These are phyloP conservation scores for Phytopythium delawarense DNA, from an alignment of 352 stramenopile genomes.

Conservation along the genomic window DNA sequence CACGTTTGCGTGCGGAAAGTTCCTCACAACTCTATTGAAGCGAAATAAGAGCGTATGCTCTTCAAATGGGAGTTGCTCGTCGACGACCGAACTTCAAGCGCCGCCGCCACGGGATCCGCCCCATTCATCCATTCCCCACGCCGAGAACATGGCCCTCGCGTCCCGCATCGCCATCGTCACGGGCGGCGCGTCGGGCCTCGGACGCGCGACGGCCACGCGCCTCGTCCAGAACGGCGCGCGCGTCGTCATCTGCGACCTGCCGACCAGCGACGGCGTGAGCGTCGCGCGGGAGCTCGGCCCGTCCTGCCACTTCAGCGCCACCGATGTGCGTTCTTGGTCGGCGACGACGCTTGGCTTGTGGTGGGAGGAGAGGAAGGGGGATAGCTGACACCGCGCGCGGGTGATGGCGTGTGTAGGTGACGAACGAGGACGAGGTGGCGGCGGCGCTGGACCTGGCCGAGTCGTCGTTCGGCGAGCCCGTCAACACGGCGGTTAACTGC, in stretches of 20 bases:
- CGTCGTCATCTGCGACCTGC: slow-evolving; percentile 92
- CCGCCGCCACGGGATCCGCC: neutral
- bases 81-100: slow-evolving; percentile 3
- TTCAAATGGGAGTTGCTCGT: neutral
- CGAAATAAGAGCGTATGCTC: neutral
- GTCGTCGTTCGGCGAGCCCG: slow-evolving; percentile 86
- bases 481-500: slow-evolving; percentile 96
- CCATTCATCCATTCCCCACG: neutral
- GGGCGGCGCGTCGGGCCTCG: slow-evolving; percentile 92
- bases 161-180: slow-evolving; percentile 88
- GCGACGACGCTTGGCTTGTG: neutral
- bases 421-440: slow-evolving; percentile 86
- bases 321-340: slow-evolving; percentile 41
- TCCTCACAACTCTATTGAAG: neutral
- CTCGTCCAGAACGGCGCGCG: slow-evolving; percentile 88
- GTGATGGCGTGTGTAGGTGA: slow-evolving; percentile 65
- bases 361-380: neutral
- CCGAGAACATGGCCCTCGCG: slow-evolving; percentile 23
- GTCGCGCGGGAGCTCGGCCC: slow-evolving; percentile 72
- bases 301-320: slow-evolving; percentile 80
- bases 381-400: neutral
- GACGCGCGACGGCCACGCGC: slow-evolving; percentile 87
- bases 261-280: slow-evolving; percentile 68
- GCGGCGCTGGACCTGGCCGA: slow-evolving; percentile 90
- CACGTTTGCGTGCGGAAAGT: neutral